These are phyloP conservation scores for Pythium sp. DNA, from an alignment of 352 stramenopile genomes.

Conservation along the genomic window DNA sequence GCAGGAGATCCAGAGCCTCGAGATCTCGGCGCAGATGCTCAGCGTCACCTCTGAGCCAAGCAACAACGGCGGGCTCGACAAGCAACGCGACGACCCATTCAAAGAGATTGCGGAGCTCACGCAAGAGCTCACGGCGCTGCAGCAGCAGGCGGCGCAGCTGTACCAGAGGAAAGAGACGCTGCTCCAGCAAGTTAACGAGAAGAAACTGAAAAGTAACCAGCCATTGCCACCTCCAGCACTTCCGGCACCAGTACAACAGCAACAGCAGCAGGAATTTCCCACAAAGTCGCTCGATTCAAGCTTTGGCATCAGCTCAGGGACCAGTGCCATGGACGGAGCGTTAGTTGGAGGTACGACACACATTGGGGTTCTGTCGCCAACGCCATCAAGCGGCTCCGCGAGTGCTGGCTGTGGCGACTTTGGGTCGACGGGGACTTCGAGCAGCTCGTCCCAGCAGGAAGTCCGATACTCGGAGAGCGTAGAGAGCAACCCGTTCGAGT, in stretches of 20 bases:
- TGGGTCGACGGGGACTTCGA: background rate
- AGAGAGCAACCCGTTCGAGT: slow-evolving; percentile 9
- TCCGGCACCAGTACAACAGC: background rate
- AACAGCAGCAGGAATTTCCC: background rate
- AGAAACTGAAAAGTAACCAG: slow-evolving; percentile 2
- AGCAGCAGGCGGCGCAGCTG: slow-evolving; percentile 39
- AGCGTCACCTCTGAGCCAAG: slow-evolving; percentile 38
- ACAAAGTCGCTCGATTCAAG: slow-evolving; percentile 1
- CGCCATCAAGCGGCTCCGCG: slow-evolving; percentile 1
- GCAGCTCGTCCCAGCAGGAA: slow-evolving; percentile 6
- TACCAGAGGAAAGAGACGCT: slow-evolving; percentile 21
- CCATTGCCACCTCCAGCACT: background rate
- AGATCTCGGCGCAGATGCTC: slow-evolving; percentile 64
- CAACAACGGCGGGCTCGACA: slow-evolving; percentile 7
- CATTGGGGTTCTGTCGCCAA: background rate
- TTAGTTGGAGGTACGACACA: background rate
- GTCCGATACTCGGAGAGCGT: slow-evolving; percentile 12
- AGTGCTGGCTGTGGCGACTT: slow-evolving; percentile 1
- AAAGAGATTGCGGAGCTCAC: slow-evolving; percentile 33
- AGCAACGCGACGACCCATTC: slow-evolving; percentile 25
- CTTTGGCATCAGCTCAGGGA: background rate
- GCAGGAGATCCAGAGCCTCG: slow-evolving; percentile 67
- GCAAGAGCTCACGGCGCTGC: slow-evolving; percentile 43
- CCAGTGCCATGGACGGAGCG: background rate
- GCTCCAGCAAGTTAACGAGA: slow-evolving; percentile 19